These are phyloP conservation scores for Hymenoscyphus infarciens DNA, from an alignment of 2,329 filamentous ascomycete species.

Conservation along the genomic window DNA sequence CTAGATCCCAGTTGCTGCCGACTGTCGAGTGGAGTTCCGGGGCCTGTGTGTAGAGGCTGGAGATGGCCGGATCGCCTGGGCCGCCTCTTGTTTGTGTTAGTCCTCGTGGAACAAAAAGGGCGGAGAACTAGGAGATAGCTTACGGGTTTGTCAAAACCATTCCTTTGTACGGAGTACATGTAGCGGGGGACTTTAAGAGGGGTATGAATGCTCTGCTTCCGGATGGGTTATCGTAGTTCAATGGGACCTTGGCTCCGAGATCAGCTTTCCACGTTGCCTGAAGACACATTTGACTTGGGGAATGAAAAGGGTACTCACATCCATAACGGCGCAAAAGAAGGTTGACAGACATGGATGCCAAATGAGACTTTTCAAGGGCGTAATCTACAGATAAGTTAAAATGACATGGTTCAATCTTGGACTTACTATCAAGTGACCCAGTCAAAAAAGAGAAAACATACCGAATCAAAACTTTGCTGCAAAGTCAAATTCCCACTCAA, in stretches of 20 bases:
- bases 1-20: not conserved
- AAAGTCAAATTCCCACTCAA: too few relatives aligned
- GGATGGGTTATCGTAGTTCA: not conserved
- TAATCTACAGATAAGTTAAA: too few relatives aligned
- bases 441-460: too few relatives aligned
- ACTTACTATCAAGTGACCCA: too few relatives aligned
- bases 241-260: not conserved
- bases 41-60: too few relatives aligned
- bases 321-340: not conserved
- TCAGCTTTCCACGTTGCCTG: not conserved
- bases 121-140: not conserved
- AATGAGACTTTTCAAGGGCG: not conserved
- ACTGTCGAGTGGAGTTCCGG: not conserved
- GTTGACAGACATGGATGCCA: not conserved
- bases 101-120: not conserved
- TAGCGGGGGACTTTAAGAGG: not conserved
- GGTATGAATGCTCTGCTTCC: not conserved
- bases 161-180: not conserved
- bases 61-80: not conserved
- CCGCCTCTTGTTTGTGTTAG: not conserved
- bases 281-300: not conserved
- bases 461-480: too few relatives aligned
- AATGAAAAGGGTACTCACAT: not conserved
- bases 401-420: too few relatives aligned
- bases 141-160: conserved; percentile 3